Base-by-base conservation (phyloP, 805 yeast species). In the Hemisphaericaspora nanyangensis region DNA sequence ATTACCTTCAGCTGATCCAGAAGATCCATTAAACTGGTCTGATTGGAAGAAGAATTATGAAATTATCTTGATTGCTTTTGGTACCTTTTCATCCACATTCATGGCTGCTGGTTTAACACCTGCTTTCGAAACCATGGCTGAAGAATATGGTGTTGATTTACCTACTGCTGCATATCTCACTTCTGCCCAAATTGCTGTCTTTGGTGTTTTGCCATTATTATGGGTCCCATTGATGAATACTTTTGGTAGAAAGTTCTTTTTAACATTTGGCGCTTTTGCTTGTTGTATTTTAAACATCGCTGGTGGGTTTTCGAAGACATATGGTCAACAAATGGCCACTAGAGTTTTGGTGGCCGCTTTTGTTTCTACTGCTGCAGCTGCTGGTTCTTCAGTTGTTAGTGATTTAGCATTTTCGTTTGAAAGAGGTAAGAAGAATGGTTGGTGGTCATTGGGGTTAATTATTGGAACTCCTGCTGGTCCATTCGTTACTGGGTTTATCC, bases 51-150 rank as follows among this genome's bases (percentile, higher is more conserved):
- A 42, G 18, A 19, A 32, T 17, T 13, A 29, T 17, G 44, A 44
- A 17, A 29, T 46, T 7, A n/a, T 28, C 6, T 37, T 46, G 34
- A 42, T 47, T 19, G 43, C 49, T 7, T 48, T 46, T 29, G 45
- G 46, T 17, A 43, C 50, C 8, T 47, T 47, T 25, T 25, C 38
- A 8, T 24, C 39, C n/a, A 47, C 51, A 7, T 47, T 46, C 30
- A 44, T 47, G 48, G 49, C 51, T 13, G 49, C 51, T 11, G 50
- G 51, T 5, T n/a, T 44, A 5, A 46, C 42, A 24, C 51, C 51
- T 5, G 30, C 48, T 15, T 46, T 40, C 25, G 46, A 37, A 5
- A 19, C 28, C 8, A 15, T 47, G 28, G 38, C 43, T 17, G 39
- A n/a, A 16, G 22, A 32, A 8, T 41, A 37, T 22, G 37, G 41